These are phyloP conservation scores for Lagenidium sp. DNA, from an alignment of 352 stramenopile genomes.

Conservation along the genomic window DNA sequence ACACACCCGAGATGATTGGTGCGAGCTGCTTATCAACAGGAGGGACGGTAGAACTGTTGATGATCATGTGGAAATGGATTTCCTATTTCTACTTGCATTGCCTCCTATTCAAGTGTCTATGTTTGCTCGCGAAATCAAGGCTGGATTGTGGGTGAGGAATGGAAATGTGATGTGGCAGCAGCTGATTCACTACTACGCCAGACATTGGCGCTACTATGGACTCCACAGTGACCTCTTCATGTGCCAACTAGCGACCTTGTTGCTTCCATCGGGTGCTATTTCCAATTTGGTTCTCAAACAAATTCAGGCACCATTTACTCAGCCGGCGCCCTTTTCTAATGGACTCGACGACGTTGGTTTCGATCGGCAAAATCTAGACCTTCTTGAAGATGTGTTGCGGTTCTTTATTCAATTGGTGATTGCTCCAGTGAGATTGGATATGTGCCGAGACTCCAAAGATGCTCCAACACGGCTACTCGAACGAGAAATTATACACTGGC, in stretches of 20 bases:
- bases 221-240: constrained; percentile 69
- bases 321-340: constrained; percentile 17
- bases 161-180: constrained; percentile 77
- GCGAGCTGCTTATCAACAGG: constrained; percentile 24
- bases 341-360: constrained; percentile 9
- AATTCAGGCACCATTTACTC: too few relatives aligned
- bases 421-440: constrained; percentile 35
- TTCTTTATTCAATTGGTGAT: constrained; percentile 53
- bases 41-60: too few relatives aligned
- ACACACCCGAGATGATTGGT: constrained; percentile 32
- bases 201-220: constrained; percentile 72
- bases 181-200: constrained; percentile 71
- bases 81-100: constrained; percentile 35
- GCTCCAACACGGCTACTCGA: constrained; percentile 37
- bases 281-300: constrained; percentile 49
- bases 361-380: too few relatives aligned
- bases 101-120: constrained; percentile 49
- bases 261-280: constrained; percentile 45
- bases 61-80: constrained; percentile 21
- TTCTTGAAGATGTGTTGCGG: constrained; percentile 56
- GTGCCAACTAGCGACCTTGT: constrained; percentile 38
- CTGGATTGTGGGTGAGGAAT: constrained; percentile 69
- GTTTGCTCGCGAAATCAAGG: constrained; percentile 65
- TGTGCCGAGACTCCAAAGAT: constrained; percentile 16
- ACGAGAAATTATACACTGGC: constrained; percentile 72